Evolutionary conservation across 1,284 basidiomycete genomes (phyloP), one percentile per base, ranked within the genome.

Genomic region (Taiwanofungus camphoratus): DNA sequence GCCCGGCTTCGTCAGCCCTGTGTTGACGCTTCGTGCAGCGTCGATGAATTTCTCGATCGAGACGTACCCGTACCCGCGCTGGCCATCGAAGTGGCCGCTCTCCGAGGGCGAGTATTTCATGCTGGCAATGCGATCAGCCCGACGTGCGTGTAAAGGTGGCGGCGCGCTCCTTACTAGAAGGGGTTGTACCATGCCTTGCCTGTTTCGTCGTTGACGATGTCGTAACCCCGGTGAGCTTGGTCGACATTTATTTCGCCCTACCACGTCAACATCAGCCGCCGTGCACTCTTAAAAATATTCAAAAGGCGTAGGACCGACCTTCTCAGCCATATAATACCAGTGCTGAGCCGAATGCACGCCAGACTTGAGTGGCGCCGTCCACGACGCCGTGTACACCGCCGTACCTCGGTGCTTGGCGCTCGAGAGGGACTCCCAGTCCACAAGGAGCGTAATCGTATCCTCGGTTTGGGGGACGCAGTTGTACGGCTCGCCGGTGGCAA

Each of bases 61-160:
- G 53, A 93, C 71, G 62, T 95, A 78, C 56, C 86, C 92, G 63
- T 95, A 96, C 4, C 92, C 92, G 46, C 84, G 79, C 66, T 94
- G 92, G 27, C 91, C 91, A 56, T 94, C 91, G 60, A 95, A 95
- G 67, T 88, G 87, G 11, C 92, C 92, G 46, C 79, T 85, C 65
- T 88, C 87, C 45, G 88, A 91, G 1, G 91, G 90, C 38, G 90
- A 87, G 67, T 95, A 95, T 60, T 93, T 92, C 85, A 93, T 92
- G 68, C 84, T 87, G 13, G 22, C 29, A 27, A 36, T 23, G 38
- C 33, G 30, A 46, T 42, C 41, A 32, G 36, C 21, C 24, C 39
- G 33, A 19, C 26, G 19, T 26, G 38, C 18, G 21, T 12, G n/a
- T 3, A 36, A 16, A 33, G 26, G 24, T 23, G 32, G 21, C 13